These are phyloP conservation scores for Camelina hispida DNA, from an alignment of 345 rosid species.

Conservation along the genomic window DNA sequence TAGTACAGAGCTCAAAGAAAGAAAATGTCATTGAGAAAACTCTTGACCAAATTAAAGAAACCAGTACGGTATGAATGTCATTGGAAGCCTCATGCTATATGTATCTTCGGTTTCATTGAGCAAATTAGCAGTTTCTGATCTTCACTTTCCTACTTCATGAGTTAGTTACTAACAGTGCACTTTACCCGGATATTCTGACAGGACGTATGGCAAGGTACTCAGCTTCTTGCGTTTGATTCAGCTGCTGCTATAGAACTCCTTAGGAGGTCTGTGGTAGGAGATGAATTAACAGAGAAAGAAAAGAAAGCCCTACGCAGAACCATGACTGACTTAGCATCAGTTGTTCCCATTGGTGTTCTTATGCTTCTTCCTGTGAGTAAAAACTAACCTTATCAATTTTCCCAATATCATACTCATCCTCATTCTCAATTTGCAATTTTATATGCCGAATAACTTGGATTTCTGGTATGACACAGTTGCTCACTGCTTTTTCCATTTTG, in stretches of 20 bases:
- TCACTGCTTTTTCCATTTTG: slow-evolving; percentile 26
- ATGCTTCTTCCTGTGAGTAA: slow-evolving; percentile 97
- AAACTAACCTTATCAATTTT: slow-evolving; percentile 9
- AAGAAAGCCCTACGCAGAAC: slow-evolving; percentile 83
- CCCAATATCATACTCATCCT: neutral
- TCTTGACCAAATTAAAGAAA: no score
- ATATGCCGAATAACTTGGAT: neutral
- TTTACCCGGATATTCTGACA: slow-evolving; percentile 41
- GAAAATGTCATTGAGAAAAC: no score
- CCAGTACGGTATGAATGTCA: no score
- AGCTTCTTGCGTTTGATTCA: slow-evolving; percentile 90
- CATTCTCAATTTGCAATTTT: no score
- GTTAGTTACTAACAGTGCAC: slow-evolving; percentile 4
- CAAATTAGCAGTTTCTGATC: neutral
- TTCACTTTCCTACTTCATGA: slow-evolving; percentile 13
- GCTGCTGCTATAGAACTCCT: slow-evolving; percentile 83
- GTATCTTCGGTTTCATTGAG: slow-evolving; percentile 1
- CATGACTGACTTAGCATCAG: slow-evolving; percentile 88
- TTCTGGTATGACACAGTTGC: slow-evolving; percentile 24
- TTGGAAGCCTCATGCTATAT: no score
- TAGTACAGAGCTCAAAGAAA: no score
- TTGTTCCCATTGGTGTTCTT: slow-evolving; percentile 85
- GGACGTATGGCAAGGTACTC: slow-evolving; percentile 99
- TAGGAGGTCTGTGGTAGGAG: slow-evolving; percentile 74
- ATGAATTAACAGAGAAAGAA: slow-evolving; percentile 87